Conservation (phyloP, 140 eudicot genomes). For the Oenanthe javanica region DNA sequence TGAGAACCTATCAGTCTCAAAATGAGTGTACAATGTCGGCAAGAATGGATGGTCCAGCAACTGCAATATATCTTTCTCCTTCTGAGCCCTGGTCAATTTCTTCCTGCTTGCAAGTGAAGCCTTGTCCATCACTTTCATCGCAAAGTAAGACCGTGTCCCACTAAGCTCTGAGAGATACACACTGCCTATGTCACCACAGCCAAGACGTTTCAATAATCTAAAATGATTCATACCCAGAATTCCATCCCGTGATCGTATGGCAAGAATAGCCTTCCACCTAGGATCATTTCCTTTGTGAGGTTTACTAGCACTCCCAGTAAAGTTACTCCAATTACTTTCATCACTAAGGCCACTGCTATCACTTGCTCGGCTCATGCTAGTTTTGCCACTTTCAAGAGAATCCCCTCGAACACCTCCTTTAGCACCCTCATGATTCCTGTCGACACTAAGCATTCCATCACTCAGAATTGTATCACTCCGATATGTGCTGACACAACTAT, state of each 20-base stretch:
- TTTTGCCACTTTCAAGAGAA: conserved; percentile 68
- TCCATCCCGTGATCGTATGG: conserved; percentile 63
- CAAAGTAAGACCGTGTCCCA: conserved; percentile 72
- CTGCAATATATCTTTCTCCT: conserved; percentile 84
- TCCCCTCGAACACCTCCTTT: conserved; percentile 63
- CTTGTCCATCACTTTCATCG: conserved; percentile 96
- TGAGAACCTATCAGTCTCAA: conserved; percentile 82
- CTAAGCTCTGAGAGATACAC: conserved; percentile 80
- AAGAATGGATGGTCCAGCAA: conserved; percentile 90
- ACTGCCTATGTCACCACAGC: conserved; percentile 86
- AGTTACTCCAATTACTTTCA: conserved; percentile 88
- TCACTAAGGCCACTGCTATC: conserved; percentile 94
- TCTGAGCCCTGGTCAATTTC: conserved; percentile 78
- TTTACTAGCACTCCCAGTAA: conserved; percentile 68
- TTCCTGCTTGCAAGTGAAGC: conserved; percentile 84
- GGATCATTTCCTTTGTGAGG: conserved; percentile 94
- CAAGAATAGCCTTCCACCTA: conserved; percentile 85
- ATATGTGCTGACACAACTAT: conserved; percentile 48
- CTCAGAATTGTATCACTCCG: conserved; percentile 49
- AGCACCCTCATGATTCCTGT: conserved; percentile 40
- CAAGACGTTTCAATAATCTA: conserved; percentile 59
- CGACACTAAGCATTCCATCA: conserved; percentile 69
- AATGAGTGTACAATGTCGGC: conserved; percentile 88
- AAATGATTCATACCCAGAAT: conserved; percentile 85
- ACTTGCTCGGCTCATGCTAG: conserved; percentile 80